Percentiles rank a stretch among this genome's conserved stretches.
Conservation (phyloP, 257 asterid genomes). For the Solanum chmielewskii region DNA sequence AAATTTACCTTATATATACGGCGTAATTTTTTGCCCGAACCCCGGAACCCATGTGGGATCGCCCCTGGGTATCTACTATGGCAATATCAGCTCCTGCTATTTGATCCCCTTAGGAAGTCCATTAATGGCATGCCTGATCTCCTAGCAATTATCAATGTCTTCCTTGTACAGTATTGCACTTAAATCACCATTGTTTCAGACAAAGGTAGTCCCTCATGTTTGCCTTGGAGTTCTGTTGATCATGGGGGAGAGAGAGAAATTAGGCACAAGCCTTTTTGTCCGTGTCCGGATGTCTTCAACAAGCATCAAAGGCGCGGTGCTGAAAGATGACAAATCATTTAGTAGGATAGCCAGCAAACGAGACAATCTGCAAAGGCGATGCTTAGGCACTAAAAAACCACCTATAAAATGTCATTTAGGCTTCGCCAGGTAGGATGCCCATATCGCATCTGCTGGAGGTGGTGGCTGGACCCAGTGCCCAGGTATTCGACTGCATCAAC, state of each 20-base stretch:
- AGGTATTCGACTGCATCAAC: slow-evolving; percentile 67
- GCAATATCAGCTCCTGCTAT: not conserved
- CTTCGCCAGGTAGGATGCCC: slow-evolving; percentile 81
- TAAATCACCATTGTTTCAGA: not conserved
- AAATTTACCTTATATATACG: too few relatives aligned
- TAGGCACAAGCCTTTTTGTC: not conserved
- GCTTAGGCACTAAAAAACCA: not conserved
- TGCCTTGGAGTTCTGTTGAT: not conserved
- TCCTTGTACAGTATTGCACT: not conserved
- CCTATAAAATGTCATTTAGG: slow-evolving; percentile 16
- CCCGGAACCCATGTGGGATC: too few relatives aligned
- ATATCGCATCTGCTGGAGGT: slow-evolving; percentile 71
- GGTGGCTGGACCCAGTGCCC: slow-evolving; percentile 94
- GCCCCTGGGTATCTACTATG: not conserved
- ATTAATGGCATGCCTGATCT: not conserved
- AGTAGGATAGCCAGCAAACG: not conserved
- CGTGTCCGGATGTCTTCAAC: not conserved
- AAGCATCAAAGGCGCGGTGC: not conserved
- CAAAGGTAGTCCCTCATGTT: not conserved
- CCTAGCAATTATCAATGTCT: not conserved
- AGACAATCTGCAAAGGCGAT: not conserved
- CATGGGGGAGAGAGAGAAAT: not conserved
- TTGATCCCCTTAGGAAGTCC: not conserved
- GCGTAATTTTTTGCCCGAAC: too few relatives aligned
- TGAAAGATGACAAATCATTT: not conserved